These are phyloP conservation scores for Cytospora chrysosperma DNA, from an alignment of 2,329 filamentous ascomycete genomes.

Conservation along the genomic window DNA sequence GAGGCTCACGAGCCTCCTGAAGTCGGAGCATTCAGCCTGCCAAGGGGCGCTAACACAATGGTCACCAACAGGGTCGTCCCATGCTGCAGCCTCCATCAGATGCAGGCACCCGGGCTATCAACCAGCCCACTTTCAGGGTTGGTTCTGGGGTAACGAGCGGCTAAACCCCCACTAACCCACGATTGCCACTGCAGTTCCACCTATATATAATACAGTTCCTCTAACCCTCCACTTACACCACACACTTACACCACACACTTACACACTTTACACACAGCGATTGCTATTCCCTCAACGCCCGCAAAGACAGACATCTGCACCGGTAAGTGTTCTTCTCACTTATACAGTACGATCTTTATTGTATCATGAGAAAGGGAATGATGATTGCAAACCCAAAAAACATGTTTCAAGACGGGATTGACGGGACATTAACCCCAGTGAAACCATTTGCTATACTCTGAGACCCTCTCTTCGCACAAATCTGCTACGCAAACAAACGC, in stretches of 20 bases:
- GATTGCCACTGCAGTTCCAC: no score
- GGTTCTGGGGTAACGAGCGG: no score
- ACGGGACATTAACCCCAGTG: conserved; percentile 33
- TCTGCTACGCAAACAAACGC: background rate
- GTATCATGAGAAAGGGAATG: conserved; percentile 17
- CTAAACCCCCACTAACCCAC: no score
- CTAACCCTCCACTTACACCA: no score
- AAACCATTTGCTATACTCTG: conserved; percentile 31
- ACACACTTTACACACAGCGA: no score
- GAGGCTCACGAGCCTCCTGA: background rate
- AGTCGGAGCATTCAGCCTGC: background rate
- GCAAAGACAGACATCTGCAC: no score
- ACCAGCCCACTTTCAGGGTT: background rate
- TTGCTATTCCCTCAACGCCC: background rate
- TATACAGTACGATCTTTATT: background rate
- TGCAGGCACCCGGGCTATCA: conserved; percentile 1
- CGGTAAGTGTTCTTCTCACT: background rate
- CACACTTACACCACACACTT: no score
- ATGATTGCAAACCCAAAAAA: conserved; percentile 28
- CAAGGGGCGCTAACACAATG: background rate
- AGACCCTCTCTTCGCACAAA: conserved; percentile 1
- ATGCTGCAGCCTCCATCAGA: background rate
- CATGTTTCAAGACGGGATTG: conserved; percentile 44
- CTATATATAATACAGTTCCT: no score
- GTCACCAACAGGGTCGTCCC: background rate